A percentile compares a stretch with the other conserved stretches of the same genome.
phyloP scores from a whole-genome alignment of 352 stramenopile genomes.

The Elongisporangium prolatum region DNA sequence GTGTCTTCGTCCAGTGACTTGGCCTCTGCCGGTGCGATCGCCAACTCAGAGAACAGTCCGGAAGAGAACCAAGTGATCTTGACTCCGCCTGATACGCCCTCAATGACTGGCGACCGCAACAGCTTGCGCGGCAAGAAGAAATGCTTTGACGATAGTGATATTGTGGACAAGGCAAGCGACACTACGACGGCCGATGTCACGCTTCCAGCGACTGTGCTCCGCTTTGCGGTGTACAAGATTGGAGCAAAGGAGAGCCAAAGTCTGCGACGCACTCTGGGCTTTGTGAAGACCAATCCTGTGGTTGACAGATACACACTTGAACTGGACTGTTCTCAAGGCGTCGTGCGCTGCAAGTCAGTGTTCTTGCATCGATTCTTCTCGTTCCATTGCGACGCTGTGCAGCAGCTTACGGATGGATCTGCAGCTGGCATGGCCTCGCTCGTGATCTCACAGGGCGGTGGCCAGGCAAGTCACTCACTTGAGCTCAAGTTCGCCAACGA shows the following conservation, averaged over 20 bases:
- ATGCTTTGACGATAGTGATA: constrained; percentile 81
- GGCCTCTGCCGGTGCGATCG: constrained; percentile 7
- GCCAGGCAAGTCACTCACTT: constrained; percentile 44
- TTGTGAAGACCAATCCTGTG: constrained; percentile 63
- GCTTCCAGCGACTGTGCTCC: constrained; percentile 56
- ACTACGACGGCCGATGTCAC: constrained; percentile 16
- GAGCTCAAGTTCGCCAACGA: constrained; percentile 78
- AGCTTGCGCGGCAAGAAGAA: constrained; percentile 33
- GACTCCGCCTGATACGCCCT: constrained; percentile 6
- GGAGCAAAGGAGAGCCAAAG: constrained; percentile 48
- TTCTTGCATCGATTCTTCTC: constrained; percentile 82
- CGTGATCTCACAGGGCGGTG: constrained; percentile 43
- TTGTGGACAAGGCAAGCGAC: constrained; percentile 33
- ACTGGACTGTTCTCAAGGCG: constrained; percentile 61
- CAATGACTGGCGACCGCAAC: constrained; percentile 14
- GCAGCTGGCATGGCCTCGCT: constrained; percentile 36
- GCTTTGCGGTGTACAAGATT: constrained; percentile 74
- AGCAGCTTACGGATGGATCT: constrained; percentile 35
- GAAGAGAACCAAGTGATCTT: constrained; percentile 4
- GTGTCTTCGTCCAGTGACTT: constrained; percentile 12
- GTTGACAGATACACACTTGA: constrained; percentile 78
- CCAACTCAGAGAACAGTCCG: background rate
- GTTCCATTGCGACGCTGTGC: constrained; percentile 69
- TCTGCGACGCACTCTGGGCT: constrained; percentile 56
- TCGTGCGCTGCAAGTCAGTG: constrained; percentile 75